Base-by-base conservation (phyloP, 768 basidiomycete species). In the Coprinopsis sp. region DNA sequence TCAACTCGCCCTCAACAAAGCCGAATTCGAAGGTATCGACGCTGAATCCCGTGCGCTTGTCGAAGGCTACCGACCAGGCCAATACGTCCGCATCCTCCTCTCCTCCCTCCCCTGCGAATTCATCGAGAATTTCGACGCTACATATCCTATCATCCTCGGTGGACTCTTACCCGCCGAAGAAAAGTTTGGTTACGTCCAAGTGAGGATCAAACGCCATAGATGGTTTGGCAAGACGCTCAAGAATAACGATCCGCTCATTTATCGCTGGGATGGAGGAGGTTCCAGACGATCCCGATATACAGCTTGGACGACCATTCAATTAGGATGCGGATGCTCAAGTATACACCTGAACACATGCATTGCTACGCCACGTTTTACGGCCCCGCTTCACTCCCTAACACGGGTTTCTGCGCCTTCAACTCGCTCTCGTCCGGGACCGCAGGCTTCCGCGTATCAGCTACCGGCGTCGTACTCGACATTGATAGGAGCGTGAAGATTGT, bases 311-410 rank as follows among this genome's bases (percentile, higher is more conserved):
- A 99, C 65, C 94, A 96, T 61, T 91, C 88, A 8, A 95, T 97
- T 55, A 88, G 96, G 14, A 96, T 97, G 84, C 91, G 96, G 28
- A 89, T 98, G 86, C 87, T 99, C 69, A 99, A 99, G 69, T 99
- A 99, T 63, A 97, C 96, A 1, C 96, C 96, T 0, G 96, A 99
- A 67, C 96, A 99, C 60, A 97, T 95, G 96, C 96, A 99, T 62
- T 99, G 96, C 59, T 95, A 86, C 59, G 95, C 94, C 2, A 96
- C 94, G 2, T 96, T 98, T 66, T 99, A 94, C 59, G 95, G 92
- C 0, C 95, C 96, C 6, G 83, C 91, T 18, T 72, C 91, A 2
- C 70, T 90, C 0, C 95, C 94, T 18, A 96, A 96, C 66, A 96
- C 91, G 0, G 93, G 94, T 25, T 94, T 99, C 68, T 98, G 96